A percentile compares a stretch with the other conserved stretches of the same genome.
phyloP scores from a whole-genome alignment of 345 rosid species.

The Pelargonium nanum region DNA sequence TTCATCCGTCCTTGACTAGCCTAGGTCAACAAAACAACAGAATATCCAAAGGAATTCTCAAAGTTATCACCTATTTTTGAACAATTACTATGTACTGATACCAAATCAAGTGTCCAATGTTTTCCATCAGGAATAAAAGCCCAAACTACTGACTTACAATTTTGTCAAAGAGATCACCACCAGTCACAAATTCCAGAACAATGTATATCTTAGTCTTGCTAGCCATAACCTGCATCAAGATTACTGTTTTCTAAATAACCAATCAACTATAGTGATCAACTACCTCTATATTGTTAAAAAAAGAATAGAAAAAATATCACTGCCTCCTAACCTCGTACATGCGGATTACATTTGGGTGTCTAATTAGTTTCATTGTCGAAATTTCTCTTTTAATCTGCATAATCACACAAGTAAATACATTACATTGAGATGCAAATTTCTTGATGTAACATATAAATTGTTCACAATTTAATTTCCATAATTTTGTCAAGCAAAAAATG shows the following conservation, averaged over 20 bases:
- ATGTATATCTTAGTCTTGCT: conserved; percentile 94
- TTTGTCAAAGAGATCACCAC: conserved; percentile 97
- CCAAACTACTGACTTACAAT: conserved; percentile 54
- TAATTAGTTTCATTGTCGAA: conserved; percentile 82
- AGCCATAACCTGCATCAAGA: conserved; percentile 77
- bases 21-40: conserved; percentile 22
- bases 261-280: conserved; percentile 8
- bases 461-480: not conserved
- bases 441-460: not conserved
- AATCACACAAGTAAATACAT: not conserved
- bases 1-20: conserved; percentile 86
- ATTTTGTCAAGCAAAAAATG: not conserved
- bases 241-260: conserved; percentile 1
- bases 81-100: not conserved
- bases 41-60: conserved; percentile 7
- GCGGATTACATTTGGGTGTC: conserved; percentile 92
- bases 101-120: not conserved
- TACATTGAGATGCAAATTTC: not conserved
- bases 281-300: not conserved
- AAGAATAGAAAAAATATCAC: too few species aligned
- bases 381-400: conserved; percentile 91
- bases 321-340: conserved; percentile 69
- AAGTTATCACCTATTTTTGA: not conserved
- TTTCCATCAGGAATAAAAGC: not conserved
- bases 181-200: conserved; percentile 84